A percentile compares a stretch with the other conserved stretches of the same genome.
Evolutionary conservation across 1,139 yeast species (phyloP).

Genomic region (Geotrichum citri-aurantii): DNA sequence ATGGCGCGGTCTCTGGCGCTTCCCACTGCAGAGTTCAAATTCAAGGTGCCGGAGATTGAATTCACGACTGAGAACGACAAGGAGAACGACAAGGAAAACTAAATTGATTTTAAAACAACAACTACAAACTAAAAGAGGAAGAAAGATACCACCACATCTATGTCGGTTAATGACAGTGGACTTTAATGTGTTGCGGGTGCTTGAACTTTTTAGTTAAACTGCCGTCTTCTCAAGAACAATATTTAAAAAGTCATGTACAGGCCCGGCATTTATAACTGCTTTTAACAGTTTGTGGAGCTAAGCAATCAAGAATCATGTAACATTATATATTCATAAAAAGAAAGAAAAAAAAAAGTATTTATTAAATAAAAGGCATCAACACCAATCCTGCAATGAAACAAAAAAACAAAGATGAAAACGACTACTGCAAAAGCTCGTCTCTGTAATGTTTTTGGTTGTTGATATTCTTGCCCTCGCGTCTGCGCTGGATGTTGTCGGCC

Average conservation of each 20-base stretch:
- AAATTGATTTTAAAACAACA: no score
- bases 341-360: not conserved
- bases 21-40: conserved; percentile 13
- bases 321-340: not conserved
- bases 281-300: not conserved
- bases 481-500: conserved; percentile 63
- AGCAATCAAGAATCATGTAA: not conserved
- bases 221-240: no score
- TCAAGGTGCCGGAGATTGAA: not conserved
- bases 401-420: not conserved
- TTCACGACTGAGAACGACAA: not conserved
- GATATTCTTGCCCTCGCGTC: conserved; percentile 73
- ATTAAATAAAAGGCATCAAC: not conserved
- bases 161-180: no score
- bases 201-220: no score
- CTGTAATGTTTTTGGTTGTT: conserved; percentile 89
- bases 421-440: conserved; percentile 77
- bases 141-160: no score
- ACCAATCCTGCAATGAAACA: not conserved
- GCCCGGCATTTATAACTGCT: no score
- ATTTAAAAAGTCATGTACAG: no score
- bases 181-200: no score
- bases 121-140: no score
- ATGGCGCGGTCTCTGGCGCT: conserved; percentile 26
- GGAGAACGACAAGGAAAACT: not conserved